These are phyloP conservation scores for Aurantiochytrium sp. DNA, from an alignment of 108 stramenopile genomes.

Conservation along the genomic window DNA sequence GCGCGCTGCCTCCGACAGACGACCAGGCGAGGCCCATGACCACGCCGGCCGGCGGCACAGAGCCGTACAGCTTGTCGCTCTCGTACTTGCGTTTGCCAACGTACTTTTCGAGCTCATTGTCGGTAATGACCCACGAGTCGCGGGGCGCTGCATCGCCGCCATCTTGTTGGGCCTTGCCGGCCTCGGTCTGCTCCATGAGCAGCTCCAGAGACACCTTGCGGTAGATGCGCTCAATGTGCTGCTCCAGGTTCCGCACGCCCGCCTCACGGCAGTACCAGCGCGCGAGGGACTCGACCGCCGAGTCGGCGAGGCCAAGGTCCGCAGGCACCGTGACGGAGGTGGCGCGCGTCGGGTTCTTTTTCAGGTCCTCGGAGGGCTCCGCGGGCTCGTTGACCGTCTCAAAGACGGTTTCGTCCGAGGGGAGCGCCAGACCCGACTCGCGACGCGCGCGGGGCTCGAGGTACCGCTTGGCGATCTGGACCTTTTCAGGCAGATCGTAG, in stretches of 20 bases:
- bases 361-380: constrained; percentile 46
- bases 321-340: constrained; percentile 63
- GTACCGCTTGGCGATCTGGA: constrained; percentile 90
- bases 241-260: constrained; percentile 89
- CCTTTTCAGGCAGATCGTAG: constrained; percentile 92
- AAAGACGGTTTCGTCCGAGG: constrained; percentile 36
- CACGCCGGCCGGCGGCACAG: constrained; percentile 82
- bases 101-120: constrained; percentile 74
- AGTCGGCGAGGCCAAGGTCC: constrained; percentile 60
- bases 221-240: constrained; percentile 89
- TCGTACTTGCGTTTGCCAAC: constrained; percentile 89
- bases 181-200: constrained; percentile 76
- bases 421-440: constrained; percentile 73
- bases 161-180: constrained; percentile 31
- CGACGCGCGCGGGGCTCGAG: constrained; percentile 86
- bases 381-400: constrained; percentile 24
- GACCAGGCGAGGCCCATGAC: constrained; percentile 98
- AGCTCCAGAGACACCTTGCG: constrained; percentile 77
- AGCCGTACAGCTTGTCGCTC: constrained; percentile 82
- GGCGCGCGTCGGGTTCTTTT: neutral
- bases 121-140: constrained; percentile 41
- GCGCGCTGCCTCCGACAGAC: constrained; percentile 86
- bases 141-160: neutral
- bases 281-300: constrained; percentile 80
- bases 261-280: constrained; percentile 95